Evolutionary conservation across 192 early-diverging fungal species (phyloP).

Genomic region (Umbelopsis vinacea): DNA sequence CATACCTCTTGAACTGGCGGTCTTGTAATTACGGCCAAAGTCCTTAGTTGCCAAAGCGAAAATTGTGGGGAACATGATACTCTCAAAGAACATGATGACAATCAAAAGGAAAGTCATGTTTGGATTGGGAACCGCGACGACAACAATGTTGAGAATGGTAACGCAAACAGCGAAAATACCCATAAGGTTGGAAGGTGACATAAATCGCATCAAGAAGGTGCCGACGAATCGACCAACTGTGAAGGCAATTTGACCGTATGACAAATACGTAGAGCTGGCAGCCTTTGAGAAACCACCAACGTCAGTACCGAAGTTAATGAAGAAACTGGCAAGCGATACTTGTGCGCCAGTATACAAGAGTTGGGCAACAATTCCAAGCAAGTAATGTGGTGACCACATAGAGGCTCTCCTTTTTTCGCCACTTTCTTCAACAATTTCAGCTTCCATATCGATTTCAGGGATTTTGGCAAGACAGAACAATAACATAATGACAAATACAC

Average conservation of each 20-base stretch:
- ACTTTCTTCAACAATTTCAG: conserved; percentile 32
- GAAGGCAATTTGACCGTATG: conserved; percentile 31
- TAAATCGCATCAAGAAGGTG: conserved; percentile 27
- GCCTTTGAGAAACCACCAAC: conserved; percentile 26
- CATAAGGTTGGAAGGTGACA: conserved; percentile 29
- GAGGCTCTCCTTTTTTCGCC: conserved; percentile 30
- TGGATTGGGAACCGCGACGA: conserved; percentile 28
- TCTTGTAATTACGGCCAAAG: conserved; percentile 36
- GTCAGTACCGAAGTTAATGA: conserved; percentile 34
- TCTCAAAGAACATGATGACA: conserved; percentile 40
- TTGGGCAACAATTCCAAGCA: conserved; percentile 32
- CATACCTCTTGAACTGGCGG: conserved; percentile 30
- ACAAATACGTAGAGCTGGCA: conserved; percentile 25
- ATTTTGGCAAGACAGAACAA: conserved; percentile 34
- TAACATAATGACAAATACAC: conserved; percentile 34
- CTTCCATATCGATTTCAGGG: conserved; percentile 48
- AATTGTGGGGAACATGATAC: conserved; percentile 40
- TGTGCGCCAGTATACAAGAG: conserved; percentile 45
- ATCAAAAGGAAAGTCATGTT: conserved; percentile 32
- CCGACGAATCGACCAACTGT: conserved; percentile 41
- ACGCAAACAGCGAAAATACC: conserved; percentile 22
- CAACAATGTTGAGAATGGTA: conserved; percentile 22
- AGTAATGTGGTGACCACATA: conserved; percentile 31
- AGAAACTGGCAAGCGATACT: conserved; percentile 38
- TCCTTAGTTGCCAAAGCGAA: conserved; percentile 38